Base-by-base conservation (phyloP, 1,139 yeast genomes). In the Scheffersomyces titani region DNA sequence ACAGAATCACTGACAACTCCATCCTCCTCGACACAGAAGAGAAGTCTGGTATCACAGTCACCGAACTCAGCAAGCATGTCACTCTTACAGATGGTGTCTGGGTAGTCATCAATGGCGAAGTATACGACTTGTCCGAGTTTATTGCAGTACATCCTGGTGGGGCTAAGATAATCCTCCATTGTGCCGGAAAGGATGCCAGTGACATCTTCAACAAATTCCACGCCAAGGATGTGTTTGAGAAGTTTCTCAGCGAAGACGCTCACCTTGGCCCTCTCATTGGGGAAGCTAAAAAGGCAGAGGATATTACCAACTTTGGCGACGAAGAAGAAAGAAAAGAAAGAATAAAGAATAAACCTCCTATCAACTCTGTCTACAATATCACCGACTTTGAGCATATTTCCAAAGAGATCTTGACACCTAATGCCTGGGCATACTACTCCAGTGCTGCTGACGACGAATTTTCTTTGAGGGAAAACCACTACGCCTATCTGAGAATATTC, bases 341-440 rank as follows among this genome's bases (percentile, higher is more conserved):
- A 46, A 56, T 63, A 47, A 68, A 65, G 24, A 61, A 69, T 50
- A 71, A 67, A 46, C 81, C 81, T 4, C 66, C 73, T 1, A 55
- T 76, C 16, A 59, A 66, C 6, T 62, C 65, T 40, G 69, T 74
- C 44, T 71, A 70, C 55, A 72, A 70, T 47, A 54, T 74, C 44
- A 63, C 68, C 18, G 78, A 74, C 57, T 74, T 74, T 56, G 76
- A 74, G 63, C 65, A 63, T 47, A 69, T 72, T 46, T 77, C 77
- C 9, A 65, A 65, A 46, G 63, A 63, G 51, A 65, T 71, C 20
- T 63, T 73, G 40, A 60, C 72, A 20, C 70, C 70, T 2, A 64
- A 66, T 20, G 73, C 72, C 1, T 72, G 74, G 71, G 72, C 68
- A 40, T 72, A 73, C 56, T 66, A 70, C 55, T 69, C 75, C 16